phyloP scores from a whole-genome alignment of 306 rosid species.

The Gleditsia sinensis region DNA sequence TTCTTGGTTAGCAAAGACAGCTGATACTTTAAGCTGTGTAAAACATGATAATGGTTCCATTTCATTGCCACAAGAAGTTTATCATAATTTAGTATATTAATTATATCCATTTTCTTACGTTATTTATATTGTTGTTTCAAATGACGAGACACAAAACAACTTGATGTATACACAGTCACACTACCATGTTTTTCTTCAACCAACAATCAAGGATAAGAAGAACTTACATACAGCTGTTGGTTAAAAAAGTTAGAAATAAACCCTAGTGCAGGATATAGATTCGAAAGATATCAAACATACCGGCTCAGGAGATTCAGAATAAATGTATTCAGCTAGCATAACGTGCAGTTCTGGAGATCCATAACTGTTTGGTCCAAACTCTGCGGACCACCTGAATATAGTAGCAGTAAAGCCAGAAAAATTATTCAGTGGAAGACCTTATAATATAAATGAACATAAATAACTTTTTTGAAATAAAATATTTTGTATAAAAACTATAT shows the following conservation, averaged over 20 bases:
- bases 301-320: constrained; percentile 89
- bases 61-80: background rate
- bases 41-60: background rate
- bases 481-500: too few relatives aligned
- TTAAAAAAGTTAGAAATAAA: background rate
- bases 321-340: constrained; percentile 86
- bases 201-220: background rate
- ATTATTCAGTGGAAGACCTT: background rate
- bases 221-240: background rate
- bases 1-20: background rate
- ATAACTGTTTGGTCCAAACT: constrained; percentile 59
- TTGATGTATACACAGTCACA: background rate
- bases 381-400: constrained; percentile 80
- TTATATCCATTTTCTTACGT: background rate
- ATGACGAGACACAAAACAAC: background rate
- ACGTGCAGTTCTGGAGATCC: constrained; percentile 87
- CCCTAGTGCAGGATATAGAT: background rate
- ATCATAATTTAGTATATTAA: background rate
- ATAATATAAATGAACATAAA: background rate
- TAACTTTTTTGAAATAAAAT: too few relatives aligned
- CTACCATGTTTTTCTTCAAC: background rate
- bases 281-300: constrained; percentile 51
- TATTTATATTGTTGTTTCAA: background rate
- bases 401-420: constrained; percentile 15
- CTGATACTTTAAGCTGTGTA: background rate